A percentile compares a stretch with the other conserved stretches of the same genome.
These are phyloP conservation scores for Beauveria asiatica DNA, from an alignment of 2,329 filamentous ascomycete species.

Conservation along the genomic window DNA sequence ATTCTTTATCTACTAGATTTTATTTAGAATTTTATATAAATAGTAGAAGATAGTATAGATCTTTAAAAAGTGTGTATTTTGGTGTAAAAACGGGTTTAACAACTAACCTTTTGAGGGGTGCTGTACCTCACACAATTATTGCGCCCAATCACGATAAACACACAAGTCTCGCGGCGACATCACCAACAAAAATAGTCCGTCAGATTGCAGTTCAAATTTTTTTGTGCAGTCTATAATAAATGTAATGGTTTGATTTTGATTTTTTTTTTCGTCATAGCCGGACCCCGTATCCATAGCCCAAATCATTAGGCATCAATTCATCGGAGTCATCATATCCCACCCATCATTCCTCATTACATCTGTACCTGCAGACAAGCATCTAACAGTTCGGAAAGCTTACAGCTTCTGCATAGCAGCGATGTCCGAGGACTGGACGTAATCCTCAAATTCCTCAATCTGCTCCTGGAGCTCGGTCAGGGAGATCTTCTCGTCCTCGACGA, in stretches of 20 bases:
- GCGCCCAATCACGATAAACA: too few relatives aligned
- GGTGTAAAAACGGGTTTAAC: too few relatives aligned
- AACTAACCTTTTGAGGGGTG: too few relatives aligned
- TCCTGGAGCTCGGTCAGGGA: constrained; percentile 80
- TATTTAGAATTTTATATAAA: too few relatives aligned
- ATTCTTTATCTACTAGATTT: too few relatives aligned
- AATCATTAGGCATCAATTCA: constrained; percentile 12
- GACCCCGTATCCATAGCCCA: constrained; percentile 11
- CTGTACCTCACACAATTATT: too few relatives aligned
- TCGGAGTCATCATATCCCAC: constrained; percentile 21
- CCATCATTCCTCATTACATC: constrained; percentile 25
- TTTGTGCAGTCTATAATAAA: constrained; percentile 12
- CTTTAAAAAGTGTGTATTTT: too few relatives aligned
- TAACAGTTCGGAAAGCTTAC: constrained; percentile 4
- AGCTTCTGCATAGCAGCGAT: constrained; percentile 17
- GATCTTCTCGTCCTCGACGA: constrained; percentile 95
- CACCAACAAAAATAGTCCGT: not conserved
- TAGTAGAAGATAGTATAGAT: too few relatives aligned
- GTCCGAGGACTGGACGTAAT: constrained; percentile 67
- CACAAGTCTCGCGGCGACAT: not conserved
- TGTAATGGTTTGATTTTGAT: constrained; percentile 9
- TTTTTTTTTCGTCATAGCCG: constrained; percentile 9
- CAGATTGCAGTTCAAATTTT: constrained; percentile 3
- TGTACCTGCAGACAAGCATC: constrained; percentile 13
- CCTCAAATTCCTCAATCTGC: constrained; percentile 74